Percentiles rank a stretch among this genome's conserved stretches.
phyloP scores from a whole-genome alignment of 305 asterid genomes.

The Caryopteris hybrid region DNA sequence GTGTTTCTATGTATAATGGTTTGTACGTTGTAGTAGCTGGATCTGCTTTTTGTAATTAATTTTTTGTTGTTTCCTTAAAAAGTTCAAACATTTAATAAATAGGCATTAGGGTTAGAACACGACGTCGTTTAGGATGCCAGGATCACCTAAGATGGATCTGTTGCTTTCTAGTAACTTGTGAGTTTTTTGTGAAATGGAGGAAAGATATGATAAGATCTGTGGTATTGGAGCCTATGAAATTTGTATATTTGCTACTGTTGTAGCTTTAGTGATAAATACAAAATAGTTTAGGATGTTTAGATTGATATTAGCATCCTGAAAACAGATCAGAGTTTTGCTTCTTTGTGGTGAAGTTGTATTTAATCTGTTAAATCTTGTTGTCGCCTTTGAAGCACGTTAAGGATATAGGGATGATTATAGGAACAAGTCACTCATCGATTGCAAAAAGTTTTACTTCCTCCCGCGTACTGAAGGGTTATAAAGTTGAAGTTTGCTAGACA shows the following conservation, averaged over 20 bases:
- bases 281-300: not conserved
- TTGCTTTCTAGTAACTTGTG: not conserved
- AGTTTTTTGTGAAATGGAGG: not conserved
- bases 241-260: not conserved
- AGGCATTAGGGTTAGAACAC: not conserved
- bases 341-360: not conserved
- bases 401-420: too few species aligned
- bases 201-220: not conserved
- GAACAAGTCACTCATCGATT: not conserved
- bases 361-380: not conserved
- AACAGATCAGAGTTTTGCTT: not conserved
- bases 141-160: slow-evolving; percentile 9
- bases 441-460: not conserved
- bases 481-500: not conserved
- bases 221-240: not conserved
- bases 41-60: not conserved
- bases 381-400: too few species aligned
- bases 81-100: too few species aligned
- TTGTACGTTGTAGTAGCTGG: not conserved
- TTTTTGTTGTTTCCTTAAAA: not conserved
- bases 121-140: not conserved
- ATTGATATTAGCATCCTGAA: not conserved
- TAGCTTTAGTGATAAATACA: not conserved
- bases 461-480: not conserved
- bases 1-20: too few species aligned